These are phyloP conservation scores for Cladosporium austrohemisphaericum DNA, from an alignment of 2,329 filamentous ascomycete species.

Conservation along the genomic window DNA sequence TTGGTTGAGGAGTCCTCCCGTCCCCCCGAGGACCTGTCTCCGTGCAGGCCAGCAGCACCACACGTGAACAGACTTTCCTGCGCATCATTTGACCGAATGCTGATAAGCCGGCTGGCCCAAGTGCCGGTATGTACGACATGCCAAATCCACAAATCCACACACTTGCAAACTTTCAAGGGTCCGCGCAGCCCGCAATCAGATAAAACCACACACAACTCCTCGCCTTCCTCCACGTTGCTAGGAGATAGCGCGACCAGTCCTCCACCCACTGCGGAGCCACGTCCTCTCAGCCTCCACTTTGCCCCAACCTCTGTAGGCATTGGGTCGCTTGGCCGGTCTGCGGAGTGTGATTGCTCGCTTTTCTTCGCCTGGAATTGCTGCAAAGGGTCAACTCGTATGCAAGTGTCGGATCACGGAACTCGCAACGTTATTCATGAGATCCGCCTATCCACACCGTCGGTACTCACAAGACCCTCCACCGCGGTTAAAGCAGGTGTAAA, in stretches of 20 bases:
- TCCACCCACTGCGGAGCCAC: background rate
- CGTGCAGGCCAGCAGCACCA: background rate
- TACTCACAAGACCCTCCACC: too few species aligned
- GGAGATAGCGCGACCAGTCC: background rate
- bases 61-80: background rate
- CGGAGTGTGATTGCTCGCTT: background rate
- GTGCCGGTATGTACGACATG: slow-evolving; percentile 11
- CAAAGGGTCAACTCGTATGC: too few species aligned
- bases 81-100: background rate
- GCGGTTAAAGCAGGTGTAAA: too few species aligned
- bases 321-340: background rate
- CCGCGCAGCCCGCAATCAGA: slow-evolving; percentile 5
- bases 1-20: background rate
- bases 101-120: background rate
- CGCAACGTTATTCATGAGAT: background rate
- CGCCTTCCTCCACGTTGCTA: slow-evolving; percentile 9
- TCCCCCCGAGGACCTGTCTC: background rate
- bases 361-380: slow-evolving; percentile 1
- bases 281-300: background rate
- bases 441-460: background rate
- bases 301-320: background rate
- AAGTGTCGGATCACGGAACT: background rate
- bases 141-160: slow-evolving; percentile 7
- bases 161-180: background rate
- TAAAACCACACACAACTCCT: background rate